phyloP scores from a whole-genome alignment of 1,284 basidiomycete genomes.

The Caloboletus inedulis region DNA sequence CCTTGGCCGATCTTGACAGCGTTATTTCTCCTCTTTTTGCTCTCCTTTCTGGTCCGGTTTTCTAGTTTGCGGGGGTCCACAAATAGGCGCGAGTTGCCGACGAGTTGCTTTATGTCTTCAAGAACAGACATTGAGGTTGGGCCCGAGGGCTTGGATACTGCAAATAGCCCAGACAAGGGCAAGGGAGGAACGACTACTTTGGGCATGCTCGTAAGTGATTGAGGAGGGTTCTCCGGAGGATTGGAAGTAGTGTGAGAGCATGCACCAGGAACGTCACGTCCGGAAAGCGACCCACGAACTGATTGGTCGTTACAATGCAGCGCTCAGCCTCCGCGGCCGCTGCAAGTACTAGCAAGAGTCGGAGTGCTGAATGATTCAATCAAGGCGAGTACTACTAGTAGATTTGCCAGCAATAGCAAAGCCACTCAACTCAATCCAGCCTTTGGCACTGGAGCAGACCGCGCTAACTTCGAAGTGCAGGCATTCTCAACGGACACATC shows the following conservation, averaged over 20 bases:
- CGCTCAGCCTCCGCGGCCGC: background rate
- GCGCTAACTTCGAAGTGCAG: background rate
- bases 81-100: constrained; percentile 80
- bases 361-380: background rate
- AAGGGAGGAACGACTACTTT: constrained; percentile 50
- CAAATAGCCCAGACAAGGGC: constrained; percentile 81
- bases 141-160: constrained; percentile 82
- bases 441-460: background rate
- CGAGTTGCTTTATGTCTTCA: constrained; percentile 80
- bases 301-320: background rate
- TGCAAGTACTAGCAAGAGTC: background rate
- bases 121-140: constrained; percentile 90
- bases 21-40: constrained; percentile 42
- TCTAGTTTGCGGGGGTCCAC: constrained; percentile 55
- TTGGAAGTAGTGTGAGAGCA: background rate
- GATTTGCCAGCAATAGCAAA: background rate
- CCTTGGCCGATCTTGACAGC: constrained; percentile 84
- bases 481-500: background rate
- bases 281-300: too few species aligned
- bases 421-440: background rate
- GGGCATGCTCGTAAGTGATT: constrained; percentile 49
- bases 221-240: background rate
- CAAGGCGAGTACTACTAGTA: background rate
- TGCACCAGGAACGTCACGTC: background rate
- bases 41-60: constrained; percentile 40